phyloP scores from a whole-genome alignment of 2,329 filamentous ascomycete genomes.

The Verticillium tricorpus region DNA sequence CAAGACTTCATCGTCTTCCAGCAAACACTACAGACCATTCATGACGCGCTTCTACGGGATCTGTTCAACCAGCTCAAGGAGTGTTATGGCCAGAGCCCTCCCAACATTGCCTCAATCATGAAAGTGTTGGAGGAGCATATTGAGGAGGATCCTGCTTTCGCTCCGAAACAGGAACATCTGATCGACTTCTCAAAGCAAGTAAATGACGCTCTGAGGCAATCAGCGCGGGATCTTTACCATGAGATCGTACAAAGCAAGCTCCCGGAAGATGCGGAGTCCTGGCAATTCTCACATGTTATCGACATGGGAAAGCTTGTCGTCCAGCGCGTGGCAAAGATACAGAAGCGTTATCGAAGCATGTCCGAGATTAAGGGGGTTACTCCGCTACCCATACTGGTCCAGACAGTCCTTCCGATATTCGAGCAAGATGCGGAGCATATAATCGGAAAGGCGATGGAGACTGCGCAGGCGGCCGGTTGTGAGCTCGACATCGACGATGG shows the following conservation, averaged over 20 bases:
- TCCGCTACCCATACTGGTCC: slow-evolving; percentile 65
- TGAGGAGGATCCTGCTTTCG: slow-evolving; percentile 71
- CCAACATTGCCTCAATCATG: slow-evolving; percentile 74
- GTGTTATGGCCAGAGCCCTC: slow-evolving; percentile 85
- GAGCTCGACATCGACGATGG: slow-evolving; percentile 88
- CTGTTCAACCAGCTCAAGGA: slow-evolving; percentile 83
- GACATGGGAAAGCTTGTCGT: slow-evolving; percentile 82
- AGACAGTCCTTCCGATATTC: slow-evolving; percentile 83
- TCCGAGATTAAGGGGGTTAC: slow-evolving; percentile 78
- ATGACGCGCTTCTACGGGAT: slow-evolving; percentile 81
- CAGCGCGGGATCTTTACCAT: slow-evolving; percentile 76
- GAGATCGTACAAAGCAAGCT: slow-evolving; percentile 75
- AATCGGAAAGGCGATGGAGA: slow-evolving; percentile 72
- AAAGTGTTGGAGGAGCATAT: slow-evolving; percentile 79
- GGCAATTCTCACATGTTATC: slow-evolving; percentile 89
- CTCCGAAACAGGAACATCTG: slow-evolving; percentile 63
- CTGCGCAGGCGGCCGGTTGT: slow-evolving; percentile 61
- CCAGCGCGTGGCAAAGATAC: slow-evolving; percentile 80
- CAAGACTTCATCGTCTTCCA: slow-evolving; percentile 69
- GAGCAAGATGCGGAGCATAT: slow-evolving; percentile 85
- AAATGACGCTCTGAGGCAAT: slow-evolving; percentile 65
- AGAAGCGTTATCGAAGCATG: slow-evolving; percentile 86
- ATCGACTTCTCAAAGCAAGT: slow-evolving; percentile 70
- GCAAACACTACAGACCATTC: slow-evolving; percentile 66
- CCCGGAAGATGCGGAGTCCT: slow-evolving; percentile 72